Evolutionary conservation across 1,284 basidiomycete genomes (phyloP).

Genomic region (Leccinum subrobustum): DNA sequence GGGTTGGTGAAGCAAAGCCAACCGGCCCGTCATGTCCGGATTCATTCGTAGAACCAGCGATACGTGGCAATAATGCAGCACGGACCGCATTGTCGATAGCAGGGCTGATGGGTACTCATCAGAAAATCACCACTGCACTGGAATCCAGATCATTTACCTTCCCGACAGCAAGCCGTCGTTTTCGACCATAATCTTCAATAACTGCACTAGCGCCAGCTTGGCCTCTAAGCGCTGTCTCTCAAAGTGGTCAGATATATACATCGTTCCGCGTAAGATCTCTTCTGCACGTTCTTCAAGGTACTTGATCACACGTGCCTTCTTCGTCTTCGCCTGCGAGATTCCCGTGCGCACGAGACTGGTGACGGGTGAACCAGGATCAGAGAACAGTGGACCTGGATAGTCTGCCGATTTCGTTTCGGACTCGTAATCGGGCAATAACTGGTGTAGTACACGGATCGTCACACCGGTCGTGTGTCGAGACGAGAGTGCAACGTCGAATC

Average conservation of each 20-base stretch:
- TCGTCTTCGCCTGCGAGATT: conserved; percentile 70
- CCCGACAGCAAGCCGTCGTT: conserved; percentile 84
- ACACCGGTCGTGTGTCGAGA: conserved; percentile 70
- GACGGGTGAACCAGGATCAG: conserved; percentile 68
- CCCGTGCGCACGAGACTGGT: conserved; percentile 70
- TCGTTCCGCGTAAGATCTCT: conserved; percentile 76
- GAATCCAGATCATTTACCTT: conserved; percentile 47
- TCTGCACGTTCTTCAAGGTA: conserved; percentile 76
- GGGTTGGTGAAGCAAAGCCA: conserved; percentile 17
- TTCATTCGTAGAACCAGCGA: conserved; percentile 31
- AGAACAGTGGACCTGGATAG: conserved; percentile 86
- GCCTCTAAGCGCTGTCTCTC: conserved; percentile 70
- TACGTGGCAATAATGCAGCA: conserved; percentile 61
- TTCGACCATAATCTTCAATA: conserved; percentile 80
- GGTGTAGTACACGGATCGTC: conserved; percentile 65
- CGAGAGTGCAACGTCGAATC: conserved; percentile 76
- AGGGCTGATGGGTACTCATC: conserved; percentile 46
- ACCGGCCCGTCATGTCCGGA: conserved; percentile 23
- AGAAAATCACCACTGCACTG: conserved; percentile 10
- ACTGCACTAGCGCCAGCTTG: conserved; percentile 71
- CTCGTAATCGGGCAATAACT: conserved; percentile 66
- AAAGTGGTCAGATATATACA: conserved; percentile 61
- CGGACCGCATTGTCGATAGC: conserved; percentile 68
- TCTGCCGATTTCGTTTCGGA: conserved; percentile 53
- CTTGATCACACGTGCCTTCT: conserved; percentile 74